Base-by-base conservation (phyloP, 495 filamentous ascomycete species). In the Echria macrotheca region DNA sequence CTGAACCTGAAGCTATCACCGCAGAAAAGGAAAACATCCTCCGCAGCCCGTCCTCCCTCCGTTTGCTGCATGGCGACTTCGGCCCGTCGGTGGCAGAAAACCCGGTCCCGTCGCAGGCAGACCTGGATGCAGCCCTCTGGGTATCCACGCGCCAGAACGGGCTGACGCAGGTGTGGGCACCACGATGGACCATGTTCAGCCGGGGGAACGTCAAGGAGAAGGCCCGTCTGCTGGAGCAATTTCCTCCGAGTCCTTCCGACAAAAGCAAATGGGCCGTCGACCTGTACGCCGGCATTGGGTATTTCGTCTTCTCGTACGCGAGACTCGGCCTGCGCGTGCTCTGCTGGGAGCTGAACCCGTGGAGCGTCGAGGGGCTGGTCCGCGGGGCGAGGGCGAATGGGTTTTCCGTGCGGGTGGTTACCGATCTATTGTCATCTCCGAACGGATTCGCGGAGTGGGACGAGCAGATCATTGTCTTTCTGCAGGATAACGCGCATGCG, bases 201-300 rank as follows among this genome's bases (percentile, higher is more conserved):
- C 75, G 87, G 1, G 91, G 91, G 7, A 96, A 96, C 58, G 67
- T 95, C 39, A 83, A 76, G n/a, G 91, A 96, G 66, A 96, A 96
- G 57, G 80, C 85, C 0, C 72, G 91, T 8, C 64, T 96, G 1
- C 64, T 91, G 21, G n/a, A n/a, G n/a, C n/a, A n/a, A n/a, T n/a
- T n/a, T n/a, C n/a, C n/a, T n/a, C n/a, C n/a, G n/a, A n/a, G n/a
- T n/a, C n/a, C n/a, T n/a, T n/a, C n/a, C n/a, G 48, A 36, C 0
- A 17, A 33, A 1, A 31, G 32, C 1, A 57, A 47, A 14, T 73
- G 70, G 42, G 87, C 86, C 0, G 80, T 93, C 0, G 91, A 96
- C 63, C 67, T 96, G 55, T 96, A 91, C 71, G 86, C 86, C 2
- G 91, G 91, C 0, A 94, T 96, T 51, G 91, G 91, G 1, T 96